phyloP scores from a whole-genome alignment of 192 early-diverging fungal species.

The Dissophora globulifera region DNA sequence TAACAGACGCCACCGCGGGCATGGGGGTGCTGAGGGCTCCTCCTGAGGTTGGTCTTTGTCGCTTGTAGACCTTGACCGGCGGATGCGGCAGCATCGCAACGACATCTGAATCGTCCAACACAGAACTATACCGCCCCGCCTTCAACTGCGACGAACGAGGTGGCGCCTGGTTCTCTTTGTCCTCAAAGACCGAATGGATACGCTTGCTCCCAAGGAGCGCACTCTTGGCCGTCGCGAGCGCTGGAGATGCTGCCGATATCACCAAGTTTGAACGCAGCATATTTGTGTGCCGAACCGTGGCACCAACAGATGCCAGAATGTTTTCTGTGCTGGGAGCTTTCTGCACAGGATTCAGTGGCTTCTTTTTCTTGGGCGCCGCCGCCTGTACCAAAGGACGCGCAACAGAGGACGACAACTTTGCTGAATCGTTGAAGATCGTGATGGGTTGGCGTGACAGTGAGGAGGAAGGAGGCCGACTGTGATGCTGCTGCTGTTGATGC shows the following conservation, averaged over 20 bases:
- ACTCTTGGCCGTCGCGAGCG: conserved; percentile 7
- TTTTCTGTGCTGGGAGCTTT: conserved; percentile 45
- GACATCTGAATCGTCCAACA: not conserved
- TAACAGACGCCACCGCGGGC: not conserved
- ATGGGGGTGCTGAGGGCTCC: not conserved
- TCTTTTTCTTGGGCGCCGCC: conserved; percentile 47
- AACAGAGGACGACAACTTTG: not conserved
- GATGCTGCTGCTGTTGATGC: not conserved
- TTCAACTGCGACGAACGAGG: not conserved
- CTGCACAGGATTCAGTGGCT: conserved; percentile 41
- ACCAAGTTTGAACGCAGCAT: conserved; percentile 10
- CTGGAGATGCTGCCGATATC: not conserved
- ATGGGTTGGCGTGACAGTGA: not conserved
- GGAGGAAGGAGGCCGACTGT: not conserved
- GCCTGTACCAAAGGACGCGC: not conserved
- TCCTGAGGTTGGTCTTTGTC: conserved; percentile 11
- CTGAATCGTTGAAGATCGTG: not conserved
- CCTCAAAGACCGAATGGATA: conserved; percentile 11
- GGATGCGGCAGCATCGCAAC: not conserved
- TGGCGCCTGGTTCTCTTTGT: conserved; percentile 26
- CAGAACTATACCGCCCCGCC: not conserved
- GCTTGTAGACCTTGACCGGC: conserved; percentile 9
- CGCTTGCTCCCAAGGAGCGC: conserved; percentile 28
- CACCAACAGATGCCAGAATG: conserved; percentile 32
- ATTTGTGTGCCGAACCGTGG: not conserved